Evolutionary conservation across 371 early-diverging fungal species (phyloP).

Genomic region (Rhizomucor miehei): DNA sequence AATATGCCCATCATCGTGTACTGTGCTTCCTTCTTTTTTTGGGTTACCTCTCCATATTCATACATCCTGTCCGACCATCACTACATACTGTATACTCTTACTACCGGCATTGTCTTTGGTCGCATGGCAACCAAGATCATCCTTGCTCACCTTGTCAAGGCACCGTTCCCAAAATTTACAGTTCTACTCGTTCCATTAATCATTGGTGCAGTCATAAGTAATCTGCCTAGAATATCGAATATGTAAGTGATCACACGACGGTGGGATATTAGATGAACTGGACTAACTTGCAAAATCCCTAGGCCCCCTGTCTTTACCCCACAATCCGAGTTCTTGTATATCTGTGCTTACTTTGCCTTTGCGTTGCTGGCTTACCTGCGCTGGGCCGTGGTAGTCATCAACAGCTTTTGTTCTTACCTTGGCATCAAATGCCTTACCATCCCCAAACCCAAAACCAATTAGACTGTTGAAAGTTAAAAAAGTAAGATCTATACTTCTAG

Average conservation of each 20-base stretch:
- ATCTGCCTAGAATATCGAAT: constrained; percentile 44
- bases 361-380: constrained; percentile 74
- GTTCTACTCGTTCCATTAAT: constrained; percentile 71
- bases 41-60: constrained; percentile 71
- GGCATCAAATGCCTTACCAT: constrained; percentile 85
- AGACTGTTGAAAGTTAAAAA: not conserved
- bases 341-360: constrained; percentile 70
- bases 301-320: constrained; percentile 68
- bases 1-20: constrained; percentile 65
- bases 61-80: constrained; percentile 63
- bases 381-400: constrained; percentile 86
- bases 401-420: constrained; percentile 81
- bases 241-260: constrained; percentile 32
- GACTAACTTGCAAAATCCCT: not conserved
- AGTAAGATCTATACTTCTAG: too few relatives aligned
- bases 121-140: constrained; percentile 89
- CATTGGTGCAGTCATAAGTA: constrained; percentile 68
- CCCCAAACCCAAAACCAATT: constrained; percentile 34
- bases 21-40: constrained; percentile 53
- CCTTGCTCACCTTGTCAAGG: constrained; percentile 82
- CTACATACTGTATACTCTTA: constrained; percentile 67
- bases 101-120: constrained; percentile 83
- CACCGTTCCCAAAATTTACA: constrained; percentile 75
- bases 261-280: not conserved
- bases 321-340: constrained; percentile 64